Base-by-base conservation (phyloP, 2,329 filamentous ascomycete genomes). In the Hypoxylon sp. region DNA sequence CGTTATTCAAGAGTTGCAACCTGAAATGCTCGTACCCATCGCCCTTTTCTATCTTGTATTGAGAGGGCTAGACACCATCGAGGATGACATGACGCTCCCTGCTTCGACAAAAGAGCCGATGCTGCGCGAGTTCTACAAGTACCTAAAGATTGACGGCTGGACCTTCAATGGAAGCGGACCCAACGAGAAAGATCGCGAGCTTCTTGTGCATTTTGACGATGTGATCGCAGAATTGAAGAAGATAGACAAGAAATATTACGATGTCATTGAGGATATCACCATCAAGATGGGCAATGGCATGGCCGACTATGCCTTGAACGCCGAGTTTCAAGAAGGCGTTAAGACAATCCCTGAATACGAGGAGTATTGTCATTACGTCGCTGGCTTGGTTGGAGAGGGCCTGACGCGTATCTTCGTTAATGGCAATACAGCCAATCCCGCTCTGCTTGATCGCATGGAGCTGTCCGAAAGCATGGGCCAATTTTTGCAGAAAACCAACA, bases 401-500 rank as follows among this genome's bases (percentile, higher is more conserved):
- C 82, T 96, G 68, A 99, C 96, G 1, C 89, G 92, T 24, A 85
- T 99, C 22, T 98, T 99, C 73, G 94, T 98, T 50, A 90, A 93
- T 78, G 91, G 92, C 55, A 88, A 92, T 68, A 91, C 97, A 63
- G 96, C 94, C 67, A 98, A 98, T 80, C 91, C 93, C 2, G 92
- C 90, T 63, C 87, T 99, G 56, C 83, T 95, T 57, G 87, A 94
- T 70, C 89, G 93, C 56, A 90, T 92, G 35, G 85, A 93, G 68
- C 87, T 99, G 54, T 93, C 94, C 74, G 94, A 97, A 81, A 95
- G 94, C 48, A 99, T 99, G 96, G 96, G 94, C 24, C 92, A 97
- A 73, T 97, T 99, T 81, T 84, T 99, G 68, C 96, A 99, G 79
- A 97, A 99, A 85, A 97, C 94, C 72, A 99, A 99, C 85, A 98